Evolutionary conservation across 257 asterid species (phyloP).

Genomic region (Orobanche coerulescens): DNA sequence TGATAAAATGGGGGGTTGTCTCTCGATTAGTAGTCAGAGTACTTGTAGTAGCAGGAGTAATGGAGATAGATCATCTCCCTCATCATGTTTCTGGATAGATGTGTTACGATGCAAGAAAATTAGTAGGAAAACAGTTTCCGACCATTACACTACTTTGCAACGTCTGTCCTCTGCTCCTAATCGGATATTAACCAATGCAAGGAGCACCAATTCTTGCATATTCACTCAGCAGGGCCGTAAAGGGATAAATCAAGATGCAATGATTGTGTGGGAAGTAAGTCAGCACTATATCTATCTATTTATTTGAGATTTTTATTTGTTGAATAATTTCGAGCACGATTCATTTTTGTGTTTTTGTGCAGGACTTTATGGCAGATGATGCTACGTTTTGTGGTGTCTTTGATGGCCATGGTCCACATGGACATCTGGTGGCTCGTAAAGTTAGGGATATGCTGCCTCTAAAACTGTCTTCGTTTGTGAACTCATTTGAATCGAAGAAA

Average conservation of each 20-base stretch:
- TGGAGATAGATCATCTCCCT: conserved; percentile 60
- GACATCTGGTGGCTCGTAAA: conserved; percentile 91
- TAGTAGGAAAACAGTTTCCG: too few species aligned
- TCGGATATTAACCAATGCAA: too few species aligned
- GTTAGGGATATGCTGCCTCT: conserved; percentile 81
- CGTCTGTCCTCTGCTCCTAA: too few species aligned
- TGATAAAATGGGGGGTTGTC: too few species aligned
- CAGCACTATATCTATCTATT: neutral
- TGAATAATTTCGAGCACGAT: neutral
- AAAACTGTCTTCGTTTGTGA: conserved; percentile 49
- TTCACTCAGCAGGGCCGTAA: conserved; percentile 97
- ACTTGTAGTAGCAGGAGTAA: conserved; percentile 63
- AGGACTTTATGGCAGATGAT: conserved; percentile 90
- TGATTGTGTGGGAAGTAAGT: conserved; percentile 97
- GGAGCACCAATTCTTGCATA: conserved; percentile 79
- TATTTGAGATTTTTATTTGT: neutral
- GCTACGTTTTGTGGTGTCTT: conserved; percentile 85
- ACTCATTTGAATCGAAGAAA: conserved; percentile 47
- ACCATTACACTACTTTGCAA: too few species aligned
- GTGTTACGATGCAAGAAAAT: too few species aligned
- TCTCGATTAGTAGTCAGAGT: too few species aligned
- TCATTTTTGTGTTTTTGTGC: neutral
- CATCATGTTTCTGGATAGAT: conserved; percentile 59
- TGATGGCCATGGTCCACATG: conserved; percentile 97
- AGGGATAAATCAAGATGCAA: conserved; percentile 96